Conservation (phyloP, 2,329 filamentous ascomycete genomes). For the Chrysoporthe deuterocubensis region DNA sequence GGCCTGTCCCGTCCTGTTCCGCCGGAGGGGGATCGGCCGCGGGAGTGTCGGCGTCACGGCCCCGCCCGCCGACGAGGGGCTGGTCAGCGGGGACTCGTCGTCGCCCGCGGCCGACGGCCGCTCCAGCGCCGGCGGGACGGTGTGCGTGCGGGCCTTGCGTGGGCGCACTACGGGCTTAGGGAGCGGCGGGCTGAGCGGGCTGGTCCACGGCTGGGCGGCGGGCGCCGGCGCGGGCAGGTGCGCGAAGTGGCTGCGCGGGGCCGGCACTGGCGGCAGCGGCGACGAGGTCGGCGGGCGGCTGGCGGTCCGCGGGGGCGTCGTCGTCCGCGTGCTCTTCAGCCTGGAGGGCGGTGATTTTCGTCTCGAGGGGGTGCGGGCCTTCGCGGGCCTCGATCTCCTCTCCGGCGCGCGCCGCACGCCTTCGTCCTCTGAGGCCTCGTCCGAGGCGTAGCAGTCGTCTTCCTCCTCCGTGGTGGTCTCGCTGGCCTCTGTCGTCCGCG, state of each 20-base stretch:
- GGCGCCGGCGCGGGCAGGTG: constrained; percentile 18
- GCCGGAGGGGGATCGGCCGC: constrained; percentile 8
- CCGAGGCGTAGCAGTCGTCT: not conserved
- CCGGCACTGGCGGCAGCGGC: not conserved
- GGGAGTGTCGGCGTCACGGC: constrained; percentile 4
- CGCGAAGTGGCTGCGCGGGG: not conserved
- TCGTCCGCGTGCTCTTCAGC: not conserved
- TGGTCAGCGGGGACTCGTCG: constrained; percentile 1
- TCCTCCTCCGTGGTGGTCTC: constrained; percentile 9
- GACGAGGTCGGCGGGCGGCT: not conserved
- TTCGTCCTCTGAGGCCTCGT: not conserved
- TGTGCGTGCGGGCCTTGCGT: constrained; percentile 3
- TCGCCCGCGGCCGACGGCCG: not conserved
- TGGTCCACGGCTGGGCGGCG: constrained; percentile 3
- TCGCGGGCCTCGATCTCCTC: not conserved
- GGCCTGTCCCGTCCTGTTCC: constrained; percentile 16
- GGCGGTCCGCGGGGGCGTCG: not conserved
- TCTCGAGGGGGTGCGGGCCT: not conserved
- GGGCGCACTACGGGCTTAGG: constrained; percentile 3
- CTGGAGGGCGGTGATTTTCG: not conserved
- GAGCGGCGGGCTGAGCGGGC: constrained; percentile 11
- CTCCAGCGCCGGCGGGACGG: constrained; percentile 9
- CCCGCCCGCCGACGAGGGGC: constrained; percentile 12
- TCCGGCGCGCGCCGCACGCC: not conserved
- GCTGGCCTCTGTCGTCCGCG: not conserved